Evolutionary conservation across 2,329 filamentous ascomycete species (phyloP), one percentile per base, ranked within the genome.

Genomic region (Bipolaris bicolor): DNA sequence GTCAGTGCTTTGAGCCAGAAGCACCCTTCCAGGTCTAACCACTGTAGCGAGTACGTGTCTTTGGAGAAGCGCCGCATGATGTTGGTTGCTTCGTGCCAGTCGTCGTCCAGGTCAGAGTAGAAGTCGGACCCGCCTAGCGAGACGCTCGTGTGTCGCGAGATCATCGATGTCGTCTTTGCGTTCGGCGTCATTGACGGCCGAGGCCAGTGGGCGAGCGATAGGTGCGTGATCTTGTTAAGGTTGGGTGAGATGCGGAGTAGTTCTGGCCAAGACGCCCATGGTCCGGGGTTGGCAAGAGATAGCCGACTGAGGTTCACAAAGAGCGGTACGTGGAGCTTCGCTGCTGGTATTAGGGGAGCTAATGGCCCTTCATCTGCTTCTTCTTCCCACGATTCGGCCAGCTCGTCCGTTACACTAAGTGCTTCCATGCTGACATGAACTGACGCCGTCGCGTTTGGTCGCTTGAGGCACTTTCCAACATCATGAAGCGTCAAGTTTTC

Each of bases 181-280:
- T 85, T 83, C 0, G 84, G 83, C 0, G 83, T 86, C n/a, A 83
- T 73, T 0, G 82, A 84, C 2, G 86, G 86, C 18, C 78, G 74
- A 2, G 85, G 85, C 86, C 86, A 89, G 68, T 86, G 79, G 2
- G 86, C 85, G 2, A 89, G 77, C 0, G 86, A 88, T 2, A 89
- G 77, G 62, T 88, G 86, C 0, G 85, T 87, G 22, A 89, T 69
- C 3, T 80, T 84, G n/a, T 82, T 78, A 0, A 86, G 71, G 24
- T 83, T 77, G 0, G 81, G 78, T 0, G 85, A 78, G 1, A 88
- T 68, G 1, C 76, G 72, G 2, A 88, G 75, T 2, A 89, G 77
- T 5, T 82, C 79, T 13, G 78, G 72, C 86, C 86, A 89, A 10
- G 79, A 84, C 1, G 81, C 80, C 22, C 75, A 75, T 2, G 71